Conservation (phyloP, 305 asterid species). For the Fraxinus velutina region DNA sequence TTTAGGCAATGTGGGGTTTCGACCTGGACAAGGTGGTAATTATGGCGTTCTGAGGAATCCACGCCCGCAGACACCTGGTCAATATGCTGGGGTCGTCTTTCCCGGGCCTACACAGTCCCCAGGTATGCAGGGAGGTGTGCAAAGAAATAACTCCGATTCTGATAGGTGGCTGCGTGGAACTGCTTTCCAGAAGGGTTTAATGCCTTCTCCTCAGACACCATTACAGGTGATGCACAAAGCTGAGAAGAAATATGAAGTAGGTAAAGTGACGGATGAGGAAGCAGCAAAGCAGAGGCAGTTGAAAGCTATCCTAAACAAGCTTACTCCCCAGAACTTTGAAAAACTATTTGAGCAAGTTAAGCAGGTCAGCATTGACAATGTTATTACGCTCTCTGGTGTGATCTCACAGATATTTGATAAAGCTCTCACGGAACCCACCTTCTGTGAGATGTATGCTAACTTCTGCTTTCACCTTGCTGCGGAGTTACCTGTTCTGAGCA, state of each 20-base stretch:
- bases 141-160: slow-evolving; percentile 41
- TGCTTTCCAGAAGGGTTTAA: slow-evolving; percentile 43
- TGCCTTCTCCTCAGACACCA: slow-evolving; percentile 47
- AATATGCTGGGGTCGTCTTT: slow-evolving; percentile 26
- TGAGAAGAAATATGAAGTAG: slow-evolving; percentile 46
- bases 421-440: slow-evolving; percentile 51
- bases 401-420: slow-evolving; percentile 52
- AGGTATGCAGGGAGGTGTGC: slow-evolving; percentile 35
- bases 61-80: slow-evolving; percentile 28
- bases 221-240: slow-evolving; percentile 46
- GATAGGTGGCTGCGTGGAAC: slow-evolving; percentile 48
- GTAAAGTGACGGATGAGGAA: slow-evolving; percentile 48
- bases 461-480: slow-evolving; percentile 41
- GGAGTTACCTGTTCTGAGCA: slow-evolving; percentile 43
- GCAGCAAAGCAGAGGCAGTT: slow-evolving; percentile 48
- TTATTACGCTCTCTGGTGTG: slow-evolving; percentile 39
- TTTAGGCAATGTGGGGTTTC: slow-evolving; percentile 29
- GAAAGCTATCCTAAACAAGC: slow-evolving; percentile 46
- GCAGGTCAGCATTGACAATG: slow-evolving; percentile 46
- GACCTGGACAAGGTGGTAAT: slow-evolving; percentile 35
- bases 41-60: slow-evolving; percentile 35
- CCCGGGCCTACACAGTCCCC: slow-evolving; percentile 35
- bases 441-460: slow-evolving; percentile 55
- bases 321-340: slow-evolving; percentile 53
- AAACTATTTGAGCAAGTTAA: slow-evolving; percentile 50